Conservation (phyloP, 2,329 filamentous ascomycete species). For the Botrytis cinerea region DNA sequence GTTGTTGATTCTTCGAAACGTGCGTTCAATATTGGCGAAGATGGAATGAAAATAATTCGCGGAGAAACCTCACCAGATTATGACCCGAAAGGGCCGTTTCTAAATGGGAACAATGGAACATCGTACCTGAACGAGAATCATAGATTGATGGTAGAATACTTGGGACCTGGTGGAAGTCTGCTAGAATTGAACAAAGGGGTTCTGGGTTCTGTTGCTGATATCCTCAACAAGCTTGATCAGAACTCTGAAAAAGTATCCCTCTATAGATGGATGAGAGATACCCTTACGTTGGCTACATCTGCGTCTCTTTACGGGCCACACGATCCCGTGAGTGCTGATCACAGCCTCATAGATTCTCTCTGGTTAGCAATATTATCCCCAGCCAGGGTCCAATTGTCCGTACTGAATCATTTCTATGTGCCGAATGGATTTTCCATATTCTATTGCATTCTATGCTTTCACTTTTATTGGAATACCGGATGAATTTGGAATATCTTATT, state of each 20-base stretch:
- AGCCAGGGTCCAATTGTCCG: neutral
- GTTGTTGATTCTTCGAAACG: slow-evolving; percentile 45
- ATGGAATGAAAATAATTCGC: slow-evolving; percentile 41
- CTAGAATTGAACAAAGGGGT: slow-evolving; percentile 45
- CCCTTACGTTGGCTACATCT: slow-evolving; percentile 46
- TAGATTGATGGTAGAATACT: slow-evolving; percentile 43
- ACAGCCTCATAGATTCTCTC: slow-evolving; percentile 45
- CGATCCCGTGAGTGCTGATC: slow-evolving; percentile 46
- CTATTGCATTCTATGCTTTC: neutral
- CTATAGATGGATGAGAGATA: slow-evolving; percentile 46
- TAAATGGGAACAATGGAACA: slow-evolving; percentile 39
- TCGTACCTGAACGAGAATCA: slow-evolving; percentile 43
- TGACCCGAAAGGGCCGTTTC: slow-evolving; percentile 34
- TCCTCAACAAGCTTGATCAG: slow-evolving; percentile 39
- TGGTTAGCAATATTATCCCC: slow-evolving; percentile 35
- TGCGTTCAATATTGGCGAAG: slow-evolving; percentile 44
- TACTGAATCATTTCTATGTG: neutral
- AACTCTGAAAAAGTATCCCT: slow-evolving; percentile 42
- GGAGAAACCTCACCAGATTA: slow-evolving; percentile 34
- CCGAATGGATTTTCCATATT: neutral
- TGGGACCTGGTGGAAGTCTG: slow-evolving; percentile 43
- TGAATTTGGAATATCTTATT: neutral
- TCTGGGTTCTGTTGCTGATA: slow-evolving; percentile 43
- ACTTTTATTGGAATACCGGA: neutral
- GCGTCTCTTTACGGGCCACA: slow-evolving; percentile 49